These are phyloP conservation scores for Vachellia pachyceras DNA, from an alignment of 306 rosid genomes.

Conservation along the genomic window DNA sequence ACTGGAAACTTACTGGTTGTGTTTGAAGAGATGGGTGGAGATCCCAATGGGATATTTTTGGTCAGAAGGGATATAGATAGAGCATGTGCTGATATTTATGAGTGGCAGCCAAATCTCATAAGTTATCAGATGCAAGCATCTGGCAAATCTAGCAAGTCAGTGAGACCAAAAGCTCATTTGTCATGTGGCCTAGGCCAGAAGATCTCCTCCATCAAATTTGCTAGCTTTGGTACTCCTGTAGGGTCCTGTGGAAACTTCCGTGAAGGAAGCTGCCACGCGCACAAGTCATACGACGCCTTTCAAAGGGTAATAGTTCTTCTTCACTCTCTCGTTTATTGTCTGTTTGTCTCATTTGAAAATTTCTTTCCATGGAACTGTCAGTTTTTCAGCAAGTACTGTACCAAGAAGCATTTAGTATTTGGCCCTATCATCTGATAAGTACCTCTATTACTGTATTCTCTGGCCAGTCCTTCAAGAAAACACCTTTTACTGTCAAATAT, in stretches of 20 bases:
- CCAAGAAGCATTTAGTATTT: not conserved
- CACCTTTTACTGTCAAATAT: not conserved
- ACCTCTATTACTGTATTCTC: not conserved
- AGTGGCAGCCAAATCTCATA: constrained; percentile 91
- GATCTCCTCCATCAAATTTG: constrained; percentile 85
- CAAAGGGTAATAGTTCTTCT: constrained; percentile 61
- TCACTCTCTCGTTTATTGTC: not conserved
- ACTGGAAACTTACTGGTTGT: constrained; percentile 87
- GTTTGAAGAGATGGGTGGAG: constrained; percentile 93
- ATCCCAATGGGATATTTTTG: constrained; percentile 81
- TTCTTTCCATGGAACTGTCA: not conserved
- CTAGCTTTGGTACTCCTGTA: constrained; percentile 91
- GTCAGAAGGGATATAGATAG: constrained; percentile 85
- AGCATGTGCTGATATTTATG: constrained; percentile 85
- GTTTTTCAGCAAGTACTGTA: no score
- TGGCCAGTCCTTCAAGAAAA: not conserved
- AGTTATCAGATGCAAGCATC: constrained; percentile 81
- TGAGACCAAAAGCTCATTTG: constrained; percentile 89
- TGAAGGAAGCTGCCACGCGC: constrained; percentile 93
- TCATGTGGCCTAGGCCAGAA: constrained; percentile 85
- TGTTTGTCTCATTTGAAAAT: not conserved
- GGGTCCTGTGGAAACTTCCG: constrained; percentile 89
- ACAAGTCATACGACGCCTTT: constrained; percentile 81
- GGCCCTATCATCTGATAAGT: not conserved
- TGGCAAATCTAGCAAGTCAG: constrained; percentile 68